These are phyloP conservation scores for Curvularia sp. DNA, from an alignment of 2,329 filamentous ascomycete genomes.

Conservation along the genomic window DNA sequence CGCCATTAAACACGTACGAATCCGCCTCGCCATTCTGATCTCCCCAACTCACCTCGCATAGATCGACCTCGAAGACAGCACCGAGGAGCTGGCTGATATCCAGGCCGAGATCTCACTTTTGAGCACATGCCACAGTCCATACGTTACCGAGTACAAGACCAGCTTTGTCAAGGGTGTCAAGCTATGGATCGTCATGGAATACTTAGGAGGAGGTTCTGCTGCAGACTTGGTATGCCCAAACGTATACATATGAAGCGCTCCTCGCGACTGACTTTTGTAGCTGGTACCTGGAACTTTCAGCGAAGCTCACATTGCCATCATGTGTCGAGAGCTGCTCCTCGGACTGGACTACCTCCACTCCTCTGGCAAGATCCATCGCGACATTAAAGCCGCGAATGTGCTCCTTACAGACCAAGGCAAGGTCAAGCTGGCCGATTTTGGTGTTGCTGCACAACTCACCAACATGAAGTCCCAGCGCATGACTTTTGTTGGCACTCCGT, in stretches of 20 bases:
- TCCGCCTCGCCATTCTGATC: constrained; percentile 1
- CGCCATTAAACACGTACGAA: constrained; percentile 89
- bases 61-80: constrained; percentile 98
- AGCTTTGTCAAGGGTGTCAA: constrained; percentile 97
- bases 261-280: constrained; percentile 55
- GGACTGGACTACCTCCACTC: constrained; percentile 92
- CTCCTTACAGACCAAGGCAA: constrained; percentile 89
- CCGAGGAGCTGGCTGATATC: constrained; percentile 97
- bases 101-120: constrained; percentile 96
- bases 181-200: constrained; percentile 99
- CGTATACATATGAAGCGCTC: neutral
- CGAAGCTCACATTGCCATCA: constrained; percentile 90
- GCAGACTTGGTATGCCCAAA: constrained; percentile 75
- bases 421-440: constrained; percentile 96
- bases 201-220: constrained; percentile 91
- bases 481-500: constrained; percentile 98
- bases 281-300: constrained; percentile 88
- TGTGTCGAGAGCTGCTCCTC: constrained; percentile 87
- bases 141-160: constrained; percentile 94
- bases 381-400: constrained; percentile 96
- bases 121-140: constrained; percentile 91
- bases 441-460: constrained; percentile 92
- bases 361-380: constrained; percentile 94
- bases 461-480: constrained; percentile 98
- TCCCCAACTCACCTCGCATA: constrained; percentile 50